These are phyloP conservation scores for Perkinsus olseni DNA, from an alignment of 169 alveolate species.

Conservation along the genomic window DNA sequence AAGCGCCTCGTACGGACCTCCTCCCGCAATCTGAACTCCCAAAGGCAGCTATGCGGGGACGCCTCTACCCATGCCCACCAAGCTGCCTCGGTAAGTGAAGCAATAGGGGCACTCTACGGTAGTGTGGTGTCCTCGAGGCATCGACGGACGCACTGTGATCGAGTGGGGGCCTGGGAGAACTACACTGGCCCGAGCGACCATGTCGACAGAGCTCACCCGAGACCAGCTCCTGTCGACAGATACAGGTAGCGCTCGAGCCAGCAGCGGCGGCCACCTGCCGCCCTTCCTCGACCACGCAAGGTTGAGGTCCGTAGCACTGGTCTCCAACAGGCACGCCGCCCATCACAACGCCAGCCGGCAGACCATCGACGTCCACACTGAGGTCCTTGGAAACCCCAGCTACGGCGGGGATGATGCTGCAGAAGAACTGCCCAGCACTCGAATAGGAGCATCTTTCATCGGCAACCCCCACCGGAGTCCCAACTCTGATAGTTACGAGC, in stretches of 20 bases:
- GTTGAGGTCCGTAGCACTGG: neutral
- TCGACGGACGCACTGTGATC: neutral
- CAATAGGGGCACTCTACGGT: neutral
- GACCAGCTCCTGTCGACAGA: neutral
- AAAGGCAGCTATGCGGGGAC: neutral
- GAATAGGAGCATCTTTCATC: neutral
- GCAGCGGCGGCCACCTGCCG: neutral
- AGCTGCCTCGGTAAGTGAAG: neutral
- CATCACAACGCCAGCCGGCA: neutral
- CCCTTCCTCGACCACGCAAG: neutral
- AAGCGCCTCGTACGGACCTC: neutral
- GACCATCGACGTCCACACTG: neutral
- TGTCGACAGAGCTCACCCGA: neutral
- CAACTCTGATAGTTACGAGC: neutral
- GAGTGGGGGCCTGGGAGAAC: neutral
- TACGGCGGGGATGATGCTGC: neutral
- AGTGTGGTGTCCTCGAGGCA: neutral
- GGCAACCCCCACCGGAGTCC: neutral
- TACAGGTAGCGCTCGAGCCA: neutral
- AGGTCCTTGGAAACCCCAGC: neutral
- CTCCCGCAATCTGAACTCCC: neutral
- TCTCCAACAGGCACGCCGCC: neutral
- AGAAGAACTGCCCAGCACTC: neutral
- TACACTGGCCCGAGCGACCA: neutral
- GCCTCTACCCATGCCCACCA: neutral